Conservation (phyloP, 2,329 filamentous ascomycete genomes). For the Chaetomiaceae sp. region DNA sequence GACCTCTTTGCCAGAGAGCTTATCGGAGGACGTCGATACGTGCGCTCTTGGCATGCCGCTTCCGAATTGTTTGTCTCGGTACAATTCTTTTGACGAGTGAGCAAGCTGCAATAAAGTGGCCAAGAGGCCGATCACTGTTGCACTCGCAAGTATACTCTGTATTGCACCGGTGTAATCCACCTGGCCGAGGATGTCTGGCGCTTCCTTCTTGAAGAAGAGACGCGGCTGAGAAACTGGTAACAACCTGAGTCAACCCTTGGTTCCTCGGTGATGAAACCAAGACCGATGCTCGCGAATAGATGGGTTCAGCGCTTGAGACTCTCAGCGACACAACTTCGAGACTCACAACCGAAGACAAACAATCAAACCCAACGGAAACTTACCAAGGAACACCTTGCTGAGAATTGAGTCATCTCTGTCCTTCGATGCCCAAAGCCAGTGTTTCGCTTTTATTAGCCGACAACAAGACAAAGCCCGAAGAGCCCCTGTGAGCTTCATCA, state of each 20-base stretch:
- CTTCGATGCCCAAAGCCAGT: not conserved
- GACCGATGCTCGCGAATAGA: no score
- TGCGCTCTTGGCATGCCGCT: constrained; percentile 3
- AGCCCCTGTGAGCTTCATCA: not conserved
- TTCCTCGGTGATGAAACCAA: no score
- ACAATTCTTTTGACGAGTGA: not conserved
- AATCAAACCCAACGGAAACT: no score
- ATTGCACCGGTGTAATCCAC: no score
- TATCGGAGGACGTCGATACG: not conserved
- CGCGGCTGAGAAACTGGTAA: not conserved
- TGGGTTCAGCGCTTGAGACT: not conserved
- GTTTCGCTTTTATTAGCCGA: not conserved
- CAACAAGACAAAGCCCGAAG: not conserved
- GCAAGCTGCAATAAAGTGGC: not conserved
- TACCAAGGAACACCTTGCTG: not conserved
- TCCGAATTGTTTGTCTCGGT: constrained; percentile 12
- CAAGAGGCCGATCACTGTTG: constrained; percentile 3
- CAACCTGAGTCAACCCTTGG: no score
- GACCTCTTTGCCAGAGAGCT: not conserved
- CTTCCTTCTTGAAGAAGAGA: not conserved
- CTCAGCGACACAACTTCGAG: not conserved
- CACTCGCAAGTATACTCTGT: not conserved
- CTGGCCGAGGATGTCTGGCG: not conserved
- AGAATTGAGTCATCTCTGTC: not conserved
- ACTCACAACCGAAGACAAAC: not conserved